Conservation (phyloP, 108 stramenopile species). For the Skeletonema menzelii region DNA sequence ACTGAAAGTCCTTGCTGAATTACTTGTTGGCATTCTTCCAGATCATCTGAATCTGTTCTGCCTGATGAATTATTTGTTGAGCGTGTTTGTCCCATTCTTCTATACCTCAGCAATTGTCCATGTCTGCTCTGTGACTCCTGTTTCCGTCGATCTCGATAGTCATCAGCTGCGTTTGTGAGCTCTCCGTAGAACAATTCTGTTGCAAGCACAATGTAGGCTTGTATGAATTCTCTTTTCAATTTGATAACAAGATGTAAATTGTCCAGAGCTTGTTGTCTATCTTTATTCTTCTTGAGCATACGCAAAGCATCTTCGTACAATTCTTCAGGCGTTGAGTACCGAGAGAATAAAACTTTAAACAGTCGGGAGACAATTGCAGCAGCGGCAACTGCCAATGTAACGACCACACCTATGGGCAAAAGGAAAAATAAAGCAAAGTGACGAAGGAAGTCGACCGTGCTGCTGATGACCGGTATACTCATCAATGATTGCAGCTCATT, state of each 20-base stretch:
- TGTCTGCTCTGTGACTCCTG: background rate
- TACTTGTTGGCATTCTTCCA: slow-evolving; percentile 15
- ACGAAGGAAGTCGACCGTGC: slow-evolving; percentile 15
- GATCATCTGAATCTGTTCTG: no score
- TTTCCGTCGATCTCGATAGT: background rate
- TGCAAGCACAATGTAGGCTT: slow-evolving; percentile 15
- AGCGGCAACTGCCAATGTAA: slow-evolving; percentile 1
- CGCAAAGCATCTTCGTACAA: slow-evolving; percentile 18
- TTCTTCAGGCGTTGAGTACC: slow-evolving; percentile 26
- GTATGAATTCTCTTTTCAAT: background rate
- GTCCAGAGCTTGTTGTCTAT: slow-evolving; percentile 13
- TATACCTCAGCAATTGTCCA: background rate
- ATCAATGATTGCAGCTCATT: background rate
- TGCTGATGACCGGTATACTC: background rate
- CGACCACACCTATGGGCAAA: slow-evolving; percentile 10
- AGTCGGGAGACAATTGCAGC: background rate
- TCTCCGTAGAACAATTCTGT: slow-evolving; percentile 24
- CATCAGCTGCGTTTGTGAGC: background rate
- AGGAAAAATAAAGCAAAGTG: slow-evolving; percentile 24
- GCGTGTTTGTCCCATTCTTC: background rate
- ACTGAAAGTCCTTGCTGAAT: slow-evolving; percentile 9
- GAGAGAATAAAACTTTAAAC: slow-evolving; percentile 1
- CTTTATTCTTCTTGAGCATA: slow-evolving; percentile 4
- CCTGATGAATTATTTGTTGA: background rate
- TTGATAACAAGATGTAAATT: slow-evolving; percentile 17